Evolutionary conservation across 495 filamentous ascomycete species (phyloP).

Genomic region (Talaromyces ruber): DNA sequence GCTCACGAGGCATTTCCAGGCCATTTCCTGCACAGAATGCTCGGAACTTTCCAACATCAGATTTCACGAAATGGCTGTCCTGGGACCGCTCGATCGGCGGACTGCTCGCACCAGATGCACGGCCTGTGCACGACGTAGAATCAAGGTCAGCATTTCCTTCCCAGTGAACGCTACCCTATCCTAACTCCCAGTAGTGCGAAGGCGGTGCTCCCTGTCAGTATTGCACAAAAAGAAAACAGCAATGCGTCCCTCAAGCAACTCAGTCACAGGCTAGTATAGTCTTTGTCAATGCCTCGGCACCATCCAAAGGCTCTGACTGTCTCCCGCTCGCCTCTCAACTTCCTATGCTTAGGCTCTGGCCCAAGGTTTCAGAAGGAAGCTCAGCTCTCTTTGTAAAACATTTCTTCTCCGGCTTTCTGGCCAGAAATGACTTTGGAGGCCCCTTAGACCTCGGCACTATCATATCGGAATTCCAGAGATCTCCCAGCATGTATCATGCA

Average conservation of each 20-base stretch:
- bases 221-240: background rate
- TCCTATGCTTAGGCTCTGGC: no score
- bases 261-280: constrained; percentile 3
- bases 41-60: no score
- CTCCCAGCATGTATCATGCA: background rate
- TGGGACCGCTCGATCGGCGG: constrained; percentile 10
- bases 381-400: background rate
- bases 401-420: constrained; percentile 6
- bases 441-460: background rate
- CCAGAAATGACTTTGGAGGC: constrained; percentile 5
- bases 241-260: constrained; percentile 7
- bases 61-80: background rate
- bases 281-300: constrained; percentile 6
- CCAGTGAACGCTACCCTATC: background rate
- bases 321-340: no score
- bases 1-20: constrained; percentile 3
- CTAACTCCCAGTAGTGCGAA: constrained; percentile 4
- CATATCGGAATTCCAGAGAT: background rate
- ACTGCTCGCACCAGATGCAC: constrained; percentile 6
- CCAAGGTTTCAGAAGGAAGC: no score
- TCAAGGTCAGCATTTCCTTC: constrained; percentile 6
- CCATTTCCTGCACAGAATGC: background rate
- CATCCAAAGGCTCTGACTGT: no score
- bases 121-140: constrained; percentile 8
- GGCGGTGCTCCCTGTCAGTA: constrained; percentile 7